Base-by-base conservation (phyloP, 371 early-diverging fungal genomes). In the Cokeromyces recurvatus region DNA sequence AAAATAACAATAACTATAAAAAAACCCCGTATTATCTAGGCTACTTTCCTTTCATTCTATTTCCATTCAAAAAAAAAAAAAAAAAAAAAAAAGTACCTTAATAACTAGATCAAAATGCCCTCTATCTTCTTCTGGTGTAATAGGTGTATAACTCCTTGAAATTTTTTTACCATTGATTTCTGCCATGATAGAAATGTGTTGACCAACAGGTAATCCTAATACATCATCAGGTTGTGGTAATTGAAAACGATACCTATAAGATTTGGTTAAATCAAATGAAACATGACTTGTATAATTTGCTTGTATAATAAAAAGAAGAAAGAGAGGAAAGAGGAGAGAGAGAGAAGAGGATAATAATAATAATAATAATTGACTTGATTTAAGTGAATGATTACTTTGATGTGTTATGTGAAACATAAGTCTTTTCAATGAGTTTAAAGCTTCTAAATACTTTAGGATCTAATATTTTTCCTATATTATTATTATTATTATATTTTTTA, bases 101-200 rank as follows among this genome's bases (percentile, higher is more conserved):
- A 94, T 80, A 14, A 92, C 71, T n/a, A 94, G 77, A 57, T 92
- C 91, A 66, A 94, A 89, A 69, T 81, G 66, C 25, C 95, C 95
- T 51, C 68, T 44, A 46, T 85, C 86, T 52, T 82, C 84, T 64
- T 87, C 81, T 16, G 81, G 70, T 43, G 82, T 81, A 25, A 85
- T 86, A 15, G 95, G 95, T 23, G 95, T 94, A 71, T 94, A 94
- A 58, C 89, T 90, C 43, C 95, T 81, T 16, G 77, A 69, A 23
- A 90, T 77, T 24, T 81, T 74, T 62, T 92, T 91, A 38, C 90
- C 94, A 51, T 83, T 74, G 40, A 91, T 78, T 38, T 77, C 74
- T 17, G 87, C 86, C 74, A 82, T 82, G 37, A 94, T 62, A 31
- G 90, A 85, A 48, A 94, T 81, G 60, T 94, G 94, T 76, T 90